Base-by-base conservation (phyloP, 805 yeast genomes). In the Kuraishia molischiana region DNA sequence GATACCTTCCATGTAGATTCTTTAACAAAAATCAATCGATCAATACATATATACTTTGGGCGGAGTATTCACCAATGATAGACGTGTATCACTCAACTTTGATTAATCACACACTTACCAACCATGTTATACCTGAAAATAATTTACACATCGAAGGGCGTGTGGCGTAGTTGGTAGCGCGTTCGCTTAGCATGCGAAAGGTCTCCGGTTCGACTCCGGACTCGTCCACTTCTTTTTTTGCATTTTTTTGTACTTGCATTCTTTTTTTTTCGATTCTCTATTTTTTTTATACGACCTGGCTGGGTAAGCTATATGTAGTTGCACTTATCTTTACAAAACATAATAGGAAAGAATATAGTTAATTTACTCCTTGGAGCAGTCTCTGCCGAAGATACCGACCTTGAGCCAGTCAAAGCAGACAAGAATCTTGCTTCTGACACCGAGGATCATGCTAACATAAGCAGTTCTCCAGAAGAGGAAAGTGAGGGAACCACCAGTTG, bases 401-500 rank as follows among this genome's bases (percentile, higher is more conserved):
- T 87, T 89, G 44, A 77, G 54, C 97, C 97, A 89, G 60, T 90
- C 97, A 46, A 85, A 61, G 47, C 77, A 72, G 38, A 89, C 95
- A 56, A 87, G 73, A 43, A 86, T 66, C 71, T 85, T 90, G 69
- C 85, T 89, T 67, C 87, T 80, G 51, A 85, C 75, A 44, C 94
- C 79, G 59, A 90, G 74, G 61, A 90, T 79, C 97, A 90, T 89
- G 57, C 85, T 77, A 47, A 90, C 77, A 62, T 90, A 90, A 22
- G 95, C 95, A 22, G 85, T 74, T 66, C 94, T 81, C 97, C 97
- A 89, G 74, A 89, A 84, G 59, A 85, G 68, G 70, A 82, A 87
- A 29, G 97, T 85, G 58, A 85, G 65, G 37, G 81, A 70, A 53
- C 97, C 97, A 44, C 94, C 90, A 35, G 85, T 66, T 24, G 87